Percentiles rank a stretch among this genome's conserved stretches.
Conservation (phyloP, 192 early-diverging fungal genomes). For the Endogone sp. region DNA sequence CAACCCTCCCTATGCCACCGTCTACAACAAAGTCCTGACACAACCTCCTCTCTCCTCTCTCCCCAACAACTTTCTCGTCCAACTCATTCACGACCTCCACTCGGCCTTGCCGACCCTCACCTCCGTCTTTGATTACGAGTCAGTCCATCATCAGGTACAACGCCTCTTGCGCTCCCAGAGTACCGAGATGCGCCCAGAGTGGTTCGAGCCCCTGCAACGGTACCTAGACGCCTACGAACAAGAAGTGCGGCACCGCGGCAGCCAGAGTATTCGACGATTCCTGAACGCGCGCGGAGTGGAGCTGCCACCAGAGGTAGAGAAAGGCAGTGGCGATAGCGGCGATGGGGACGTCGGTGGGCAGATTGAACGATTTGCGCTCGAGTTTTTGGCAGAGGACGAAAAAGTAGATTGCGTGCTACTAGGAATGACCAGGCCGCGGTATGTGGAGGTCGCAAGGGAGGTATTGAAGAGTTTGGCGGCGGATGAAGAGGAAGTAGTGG, state of each 20-base stretch:
- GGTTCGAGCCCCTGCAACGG: conserved; percentile 11
- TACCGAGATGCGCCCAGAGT: conserved; percentile 6
- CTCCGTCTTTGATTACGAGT: conserved; percentile 9
- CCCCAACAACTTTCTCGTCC: conserved; percentile 5
- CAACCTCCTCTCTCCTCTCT: conserved; percentile 13
- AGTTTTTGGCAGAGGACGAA: conserved; percentile 24
- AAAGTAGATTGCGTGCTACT: conserved; percentile 26
- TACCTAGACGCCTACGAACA: conserved; percentile 23
- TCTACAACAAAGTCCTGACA: not conserved
- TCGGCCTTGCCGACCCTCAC: not conserved
- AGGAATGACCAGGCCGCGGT: conserved; percentile 27
- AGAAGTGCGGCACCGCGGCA: conserved; percentile 29
- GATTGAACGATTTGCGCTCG: conserved; percentile 29
- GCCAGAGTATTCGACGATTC: conserved; percentile 13
- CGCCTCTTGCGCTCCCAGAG: not conserved
- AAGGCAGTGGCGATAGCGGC: too few relatives aligned
- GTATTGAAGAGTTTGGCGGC: conserved; percentile 7
- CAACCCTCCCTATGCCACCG: not conserved
- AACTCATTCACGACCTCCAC: conserved; percentile 10
- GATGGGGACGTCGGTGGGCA: conserved; percentile 13
- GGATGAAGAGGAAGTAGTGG: not conserved
- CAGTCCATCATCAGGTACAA: not conserved
- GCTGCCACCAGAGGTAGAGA: conserved; percentile 6
- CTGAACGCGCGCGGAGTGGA: not conserved
- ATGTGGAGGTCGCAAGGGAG: conserved; percentile 31